These are phyloP conservation scores for Toxicodendron radicans DNA, from an alignment of 345 rosid genomes.

Conservation along the genomic window DNA sequence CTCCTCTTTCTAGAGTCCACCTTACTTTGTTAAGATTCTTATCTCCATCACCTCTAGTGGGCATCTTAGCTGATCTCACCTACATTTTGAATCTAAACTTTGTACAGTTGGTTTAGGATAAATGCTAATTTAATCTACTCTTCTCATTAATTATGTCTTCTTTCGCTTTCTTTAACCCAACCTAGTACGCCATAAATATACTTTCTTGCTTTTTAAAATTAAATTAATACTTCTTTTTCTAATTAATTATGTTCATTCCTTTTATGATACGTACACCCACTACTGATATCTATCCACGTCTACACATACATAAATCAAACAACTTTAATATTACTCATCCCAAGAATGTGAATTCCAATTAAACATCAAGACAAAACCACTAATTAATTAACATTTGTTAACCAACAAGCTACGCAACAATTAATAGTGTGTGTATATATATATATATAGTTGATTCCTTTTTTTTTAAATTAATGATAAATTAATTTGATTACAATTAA, in stretches of 20 bases:
- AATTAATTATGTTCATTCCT: background rate
- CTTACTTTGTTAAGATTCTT: constrained; percentile 26
- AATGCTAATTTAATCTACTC: background rate
- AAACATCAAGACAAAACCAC: background rate
- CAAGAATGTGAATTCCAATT: background rate
- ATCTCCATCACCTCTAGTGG: constrained; percentile 30
- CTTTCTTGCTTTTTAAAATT: constrained; percentile 5
- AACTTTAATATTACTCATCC: background rate
- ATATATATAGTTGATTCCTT: no score
- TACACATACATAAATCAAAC: background rate
- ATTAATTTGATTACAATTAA: no score
- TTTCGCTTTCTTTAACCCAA: constrained; percentile 1
- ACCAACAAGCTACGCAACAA: no score
- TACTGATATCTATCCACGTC: background rate
- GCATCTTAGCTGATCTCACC: constrained; percentile 35
- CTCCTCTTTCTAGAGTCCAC: constrained; percentile 17
- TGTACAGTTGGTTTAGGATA: constrained; percentile 9
- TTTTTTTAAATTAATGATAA: no score
- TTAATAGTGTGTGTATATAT: no score
- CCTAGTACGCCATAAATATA: background rate
- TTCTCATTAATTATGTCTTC: constrained; percentile 1
- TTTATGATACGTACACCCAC: constrained; percentile 7
- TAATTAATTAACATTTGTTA: background rate
- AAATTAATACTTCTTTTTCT: constrained; percentile 14
- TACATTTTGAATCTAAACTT: constrained; percentile 23